Evolutionary conservation across 305 asterid species (phyloP).

Genomic region (Ilex paraguariensis): DNA sequence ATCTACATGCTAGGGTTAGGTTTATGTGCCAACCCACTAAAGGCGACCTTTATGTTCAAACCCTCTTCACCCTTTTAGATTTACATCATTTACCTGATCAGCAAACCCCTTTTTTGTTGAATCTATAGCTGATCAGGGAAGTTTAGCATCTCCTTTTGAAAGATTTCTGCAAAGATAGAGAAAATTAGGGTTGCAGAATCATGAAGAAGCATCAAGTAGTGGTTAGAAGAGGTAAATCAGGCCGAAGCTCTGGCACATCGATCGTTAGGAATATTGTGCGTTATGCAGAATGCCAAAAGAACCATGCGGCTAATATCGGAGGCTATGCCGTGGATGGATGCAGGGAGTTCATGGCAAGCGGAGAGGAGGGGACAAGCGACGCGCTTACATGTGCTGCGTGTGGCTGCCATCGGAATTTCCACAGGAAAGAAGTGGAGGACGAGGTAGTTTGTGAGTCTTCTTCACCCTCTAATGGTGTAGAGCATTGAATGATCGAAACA

Average conservation of each 20-base stretch:
- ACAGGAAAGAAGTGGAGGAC: conserved; percentile 53
- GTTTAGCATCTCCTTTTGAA: not conserved
- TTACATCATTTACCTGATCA: too few relatives aligned
- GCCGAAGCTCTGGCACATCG: conserved; percentile 16
- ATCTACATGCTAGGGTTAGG: conserved; percentile 49
- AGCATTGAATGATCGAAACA: too few relatives aligned
- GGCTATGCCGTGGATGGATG: conserved; percentile 90
- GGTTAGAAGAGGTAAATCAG: conserved; percentile 39
- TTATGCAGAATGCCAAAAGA: conserved; percentile 79
- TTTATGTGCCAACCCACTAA: conserved; percentile 12
- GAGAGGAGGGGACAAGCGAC: conserved; percentile 50
- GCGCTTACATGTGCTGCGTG: conserved; percentile 83
- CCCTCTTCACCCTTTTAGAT: too few relatives aligned
- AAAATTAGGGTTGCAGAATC: not conserved
- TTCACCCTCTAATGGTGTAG: conserved; percentile 1
- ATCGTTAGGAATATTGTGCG: conserved; percentile 28
- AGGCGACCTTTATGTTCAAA: not conserved
- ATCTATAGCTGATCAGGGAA: too few relatives aligned
- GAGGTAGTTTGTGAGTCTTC: conserved; percentile 53
- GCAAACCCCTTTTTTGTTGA: too few relatives aligned
- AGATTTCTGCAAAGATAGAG: not conserved
- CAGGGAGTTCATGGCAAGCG: conserved; percentile 93
- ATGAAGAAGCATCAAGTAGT: conserved; percentile 68
- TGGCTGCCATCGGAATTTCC: conserved; percentile 91
- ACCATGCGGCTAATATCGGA: conserved; percentile 85